phyloP scores from a whole-genome alignment of 2,329 filamentous ascomycete genomes.

The Passalora sequoiae region DNA sequence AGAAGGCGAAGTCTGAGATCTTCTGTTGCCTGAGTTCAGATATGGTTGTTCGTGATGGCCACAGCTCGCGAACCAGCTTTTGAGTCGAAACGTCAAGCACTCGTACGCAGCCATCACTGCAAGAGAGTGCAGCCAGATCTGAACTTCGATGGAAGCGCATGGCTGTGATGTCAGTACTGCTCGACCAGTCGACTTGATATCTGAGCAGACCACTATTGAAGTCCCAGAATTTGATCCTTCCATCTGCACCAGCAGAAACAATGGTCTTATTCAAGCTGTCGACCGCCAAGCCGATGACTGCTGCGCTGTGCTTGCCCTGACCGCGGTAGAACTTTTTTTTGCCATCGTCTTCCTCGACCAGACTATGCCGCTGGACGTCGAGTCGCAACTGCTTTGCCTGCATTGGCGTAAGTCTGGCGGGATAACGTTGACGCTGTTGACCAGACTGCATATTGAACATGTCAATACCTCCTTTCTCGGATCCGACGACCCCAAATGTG shows the following conservation, averaged over 20 bases:
- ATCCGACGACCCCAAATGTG: slow-evolving; percentile 87
- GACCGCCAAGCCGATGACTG: slow-evolving; percentile 79
- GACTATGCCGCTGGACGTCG: slow-evolving; percentile 39
- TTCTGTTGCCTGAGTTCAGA: slow-evolving; percentile 19
- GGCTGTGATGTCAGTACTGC: slow-evolving; percentile 67
- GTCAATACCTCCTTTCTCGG: slow-evolving; percentile 74
- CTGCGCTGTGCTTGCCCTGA: slow-evolving; percentile 69
- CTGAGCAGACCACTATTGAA: slow-evolving; percentile 76
- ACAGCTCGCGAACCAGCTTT: slow-evolving; percentile 87
- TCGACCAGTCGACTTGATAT: slow-evolving; percentile 78
- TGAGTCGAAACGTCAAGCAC: slow-evolving; percentile 87
- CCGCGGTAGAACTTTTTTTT: slow-evolving; percentile 43
- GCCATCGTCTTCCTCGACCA: slow-evolving; percentile 37
- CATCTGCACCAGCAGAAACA: slow-evolving; percentile 82
- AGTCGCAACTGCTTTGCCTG: slow-evolving; percentile 72
- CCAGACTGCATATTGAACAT: slow-evolving; percentile 98
- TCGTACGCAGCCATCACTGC: slow-evolving; percentile 81
- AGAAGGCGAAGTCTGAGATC: slow-evolving; percentile 57
- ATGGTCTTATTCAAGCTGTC: slow-evolving; percentile 84
- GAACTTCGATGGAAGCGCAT: slow-evolving; percentile 77
- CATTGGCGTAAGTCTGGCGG: slow-evolving; percentile 67
- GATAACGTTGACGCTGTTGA: slow-evolving; percentile 79
- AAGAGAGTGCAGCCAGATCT: slow-evolving; percentile 81
- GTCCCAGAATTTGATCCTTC: slow-evolving; percentile 96
- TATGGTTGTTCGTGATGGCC: slow-evolving; percentile 55